Base-by-base conservation (phyloP, 192 early-diverging fungal species). In the Coemansia furcata region DNA sequence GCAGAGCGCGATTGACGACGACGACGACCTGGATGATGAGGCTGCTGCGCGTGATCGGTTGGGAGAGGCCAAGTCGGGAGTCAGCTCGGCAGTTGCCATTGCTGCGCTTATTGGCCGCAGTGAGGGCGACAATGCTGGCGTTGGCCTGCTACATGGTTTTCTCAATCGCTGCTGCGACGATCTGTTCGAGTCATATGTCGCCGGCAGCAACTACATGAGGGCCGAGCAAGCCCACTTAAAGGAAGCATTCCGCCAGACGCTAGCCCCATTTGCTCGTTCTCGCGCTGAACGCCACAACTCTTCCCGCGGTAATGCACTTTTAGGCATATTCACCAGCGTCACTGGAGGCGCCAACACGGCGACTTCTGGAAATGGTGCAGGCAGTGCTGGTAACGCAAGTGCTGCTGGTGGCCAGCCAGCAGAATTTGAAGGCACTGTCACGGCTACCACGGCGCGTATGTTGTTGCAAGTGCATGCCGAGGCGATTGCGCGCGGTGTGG, bases 171-270 rank as follows among this genome's bases (percentile, higher is more conserved):
- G 90, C 71, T 89, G 95, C 76, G 93, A 95, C 60, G 97, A 98
- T 67, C 85, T 98, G 58, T 98, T 95, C 80, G 93, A 97, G 32
- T 92, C 97, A 38, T 97, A 95, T 74, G 91, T 91, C 17, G 92
- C 95, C 46, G 93, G 90, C 15, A 87, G 92, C 64, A 91, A 92
- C 66, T 98, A 97, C 71, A 83, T 97, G 50, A 85, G 88, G 7
- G 87, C 86, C 29, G 96, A 98, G 76, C 76, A 86, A 36, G 68
- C 83, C 11, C 92, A 89, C 39, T 67, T 98, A 11, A 71, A 69
- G 38, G 90, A 94, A 33, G 76, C 88, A 9, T 90, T 93, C 62
- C 79, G 77, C 26, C 78, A 79, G 42, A 73, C 75, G 14, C 72
- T 89, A 6, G 67, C 72, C 36, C 76, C 73, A 17, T 87, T 89